Evolutionary conservation across 75 land plant genomes (phyloP), one percentile per base, ranked within the genome.

Genomic region (Cupressus sempervirens): DNA sequence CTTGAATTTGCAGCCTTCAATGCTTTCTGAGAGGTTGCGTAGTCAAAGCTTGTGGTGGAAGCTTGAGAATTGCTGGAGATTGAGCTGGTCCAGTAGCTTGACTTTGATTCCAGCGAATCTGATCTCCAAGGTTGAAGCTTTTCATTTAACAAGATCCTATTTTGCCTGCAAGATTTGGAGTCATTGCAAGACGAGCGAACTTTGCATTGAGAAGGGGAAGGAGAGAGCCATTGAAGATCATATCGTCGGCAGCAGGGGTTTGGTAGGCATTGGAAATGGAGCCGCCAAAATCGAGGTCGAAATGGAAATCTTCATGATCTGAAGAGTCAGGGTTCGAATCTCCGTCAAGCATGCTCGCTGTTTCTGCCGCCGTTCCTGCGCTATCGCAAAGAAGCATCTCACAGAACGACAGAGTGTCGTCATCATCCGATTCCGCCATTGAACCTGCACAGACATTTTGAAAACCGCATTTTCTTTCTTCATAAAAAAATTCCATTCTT

Each of bases 201-300:
- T 43, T 43, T 43, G 45, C 58, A 48, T 81, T 53, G 38, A 7
- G 36, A 13, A 81, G 58, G 30, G 83, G 83, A 50, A 81, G 83
- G 58, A 81, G 83, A 13, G 16, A 35, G 83, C 58, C 83, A 16
- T 81, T 20, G n/a, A 30, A n/a, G 58, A 81, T 30, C 16, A 81
- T 58, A 32, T 81, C 83, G 35, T 81, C 83, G 38, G 58, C 83
- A 7, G 38, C 6, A 34, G 32, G 34, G 20, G 48, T 29, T 12
- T 52, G 20, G 34, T 7, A n/a, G 2, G 23, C 13, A 34, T 3
- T 70, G 53, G 83, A 46, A 46, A 8, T 34, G 58, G 36, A 50
- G 13, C 12, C 29, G 26, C 80, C 38, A 35, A 36, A 75, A 35
- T 35, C 45, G 3, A 43, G 14, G 20, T 32, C 83, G 16, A 81